Evolutionary conservation across 257 asterid genomes (phyloP), one percentile per base, ranked within the genome.

Genomic region (Nyctanthes arbortristis): DNA sequence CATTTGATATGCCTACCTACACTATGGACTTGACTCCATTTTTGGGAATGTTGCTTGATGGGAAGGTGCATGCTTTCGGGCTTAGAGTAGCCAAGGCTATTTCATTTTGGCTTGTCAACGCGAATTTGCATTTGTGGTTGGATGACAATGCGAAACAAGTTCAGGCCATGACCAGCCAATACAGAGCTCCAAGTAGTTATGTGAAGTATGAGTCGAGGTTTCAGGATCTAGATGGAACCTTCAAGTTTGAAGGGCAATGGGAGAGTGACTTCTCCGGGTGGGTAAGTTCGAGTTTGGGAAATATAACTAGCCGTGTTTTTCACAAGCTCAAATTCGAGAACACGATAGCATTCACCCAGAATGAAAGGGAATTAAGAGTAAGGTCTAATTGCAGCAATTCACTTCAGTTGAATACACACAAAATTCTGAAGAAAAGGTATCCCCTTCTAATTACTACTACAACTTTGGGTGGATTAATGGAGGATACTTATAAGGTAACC

Each of bases 61-160:
- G 78, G 27, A 78, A 86, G 56, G 18, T 25, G 14, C 97, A 93
- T 61, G 65, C 54, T 29, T 54, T 84, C 28, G 87, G 85, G 18
- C 81, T 93, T 25, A 79, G 78, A 27, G 96, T 93, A 3, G 82
- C 80, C 0, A 85, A 87, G 14, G 85, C 91, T 10, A 73, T 87
- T 56, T 64, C 92, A 1, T 91, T 74, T 75, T 93, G 99, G 99
- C 81, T 93, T 0, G 89, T 89, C 37, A 79, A 89, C 66, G 99
- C 96, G 0, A 93, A 86, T 79, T 64, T 93, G 78, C 96, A 93
- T 67, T 65, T 93, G 6, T 93, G 99, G 97, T 54, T 93, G 35
- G 97, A 93, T 71, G 76, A 75, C 8, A 67, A 73, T 0, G 71
- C 75, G 3, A 67, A 60, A 13, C 43, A 60, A 49, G 94, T 91